Percentiles rank a stretch among this genome's conserved stretches.
Conservation (phyloP, 768 basidiomycete species). For the Paxillus rubicundulus region DNA sequence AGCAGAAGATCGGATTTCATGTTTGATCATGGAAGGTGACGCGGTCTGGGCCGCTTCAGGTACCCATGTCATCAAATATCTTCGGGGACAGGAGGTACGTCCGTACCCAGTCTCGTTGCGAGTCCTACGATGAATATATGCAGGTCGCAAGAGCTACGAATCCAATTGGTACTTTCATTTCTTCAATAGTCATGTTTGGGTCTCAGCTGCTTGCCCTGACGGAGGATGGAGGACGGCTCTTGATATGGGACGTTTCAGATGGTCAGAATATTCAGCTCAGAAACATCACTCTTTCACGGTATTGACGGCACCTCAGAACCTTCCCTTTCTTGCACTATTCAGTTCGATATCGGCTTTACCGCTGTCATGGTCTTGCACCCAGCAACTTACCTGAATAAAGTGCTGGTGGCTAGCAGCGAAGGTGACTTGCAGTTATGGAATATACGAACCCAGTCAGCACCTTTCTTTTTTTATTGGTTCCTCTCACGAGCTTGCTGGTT, state of each 20-base stretch:
- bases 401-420: constrained; percentile 78
- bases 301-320: constrained; percentile 19
- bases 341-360: constrained; percentile 81
- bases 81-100: constrained; percentile 83
- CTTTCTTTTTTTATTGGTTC: not conserved
- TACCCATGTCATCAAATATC: constrained; percentile 65
- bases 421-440: constrained; percentile 95
- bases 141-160: constrained; percentile 58
- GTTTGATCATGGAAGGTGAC: constrained; percentile 80
- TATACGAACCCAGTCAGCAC: constrained; percentile 69
- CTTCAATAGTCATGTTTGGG: constrained; percentile 76
- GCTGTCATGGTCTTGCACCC: constrained; percentile 89
- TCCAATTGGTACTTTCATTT: constrained; percentile 58
- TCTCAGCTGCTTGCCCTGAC: constrained; percentile 75
- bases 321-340: constrained; percentile 50
- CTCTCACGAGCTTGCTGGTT: not conserved
- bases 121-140: constrained; percentile 5
- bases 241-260: constrained; percentile 71
- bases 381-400: constrained; percentile 94
- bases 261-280: constrained; percentile 40
- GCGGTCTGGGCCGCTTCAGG: constrained; percentile 82
- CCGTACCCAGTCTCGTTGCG: not conserved
- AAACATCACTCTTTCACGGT: not conserved
- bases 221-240: constrained; percentile 72
- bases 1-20: constrained; percentile 65